Conservation (phyloP, 2,329 filamentous ascomycete genomes). For the Penicillium sp. region DNA sequence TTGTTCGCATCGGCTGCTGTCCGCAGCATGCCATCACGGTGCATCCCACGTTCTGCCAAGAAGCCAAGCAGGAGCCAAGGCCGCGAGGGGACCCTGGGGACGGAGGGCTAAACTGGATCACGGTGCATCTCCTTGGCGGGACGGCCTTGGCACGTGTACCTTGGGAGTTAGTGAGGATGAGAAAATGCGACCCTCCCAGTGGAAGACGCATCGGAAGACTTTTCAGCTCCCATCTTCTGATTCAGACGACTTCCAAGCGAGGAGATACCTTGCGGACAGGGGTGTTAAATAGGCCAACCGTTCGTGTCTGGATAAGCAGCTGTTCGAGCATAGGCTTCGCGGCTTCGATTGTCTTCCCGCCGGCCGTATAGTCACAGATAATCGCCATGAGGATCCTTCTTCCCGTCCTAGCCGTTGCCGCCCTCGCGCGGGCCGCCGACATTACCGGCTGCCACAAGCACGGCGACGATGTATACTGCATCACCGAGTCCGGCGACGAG, state of each 20-base stretch:
- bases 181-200: slow-evolving; percentile 11
- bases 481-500: slow-evolving; percentile 41
- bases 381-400: slow-evolving; percentile 11
- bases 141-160: slow-evolving; percentile 30
- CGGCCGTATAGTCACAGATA: background rate
- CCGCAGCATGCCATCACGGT: slow-evolving; percentile 4
- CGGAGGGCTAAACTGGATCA: slow-evolving; percentile 3
- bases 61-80: slow-evolving; percentile 20
- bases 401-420: slow-evolving; percentile 12
- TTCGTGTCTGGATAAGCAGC: background rate
- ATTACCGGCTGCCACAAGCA: slow-evolving; percentile 61
- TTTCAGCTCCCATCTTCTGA: slow-evolving; percentile 5
- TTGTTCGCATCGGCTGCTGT: background rate
- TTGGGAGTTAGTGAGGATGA: slow-evolving; percentile 24
- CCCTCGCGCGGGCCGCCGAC: slow-evolving; percentile 43
- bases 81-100: slow-evolving; percentile 19
- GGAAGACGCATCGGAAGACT: slow-evolving; percentile 5
- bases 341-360: background rate
- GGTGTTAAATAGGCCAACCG: slow-evolving; percentile 7
- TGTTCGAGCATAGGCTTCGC: background rate
- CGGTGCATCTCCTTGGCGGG: slow-evolving; percentile 10
- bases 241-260: background rate
- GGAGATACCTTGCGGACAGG: slow-evolving; percentile 13
- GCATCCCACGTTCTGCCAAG: slow-evolving; percentile 14
- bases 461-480: slow-evolving; percentile 41